Evolutionary conservation across 1,139 yeast species (phyloP), one percentile per base, ranked within the genome.

Genomic region (Blastobotrys arbuscula): DNA sequence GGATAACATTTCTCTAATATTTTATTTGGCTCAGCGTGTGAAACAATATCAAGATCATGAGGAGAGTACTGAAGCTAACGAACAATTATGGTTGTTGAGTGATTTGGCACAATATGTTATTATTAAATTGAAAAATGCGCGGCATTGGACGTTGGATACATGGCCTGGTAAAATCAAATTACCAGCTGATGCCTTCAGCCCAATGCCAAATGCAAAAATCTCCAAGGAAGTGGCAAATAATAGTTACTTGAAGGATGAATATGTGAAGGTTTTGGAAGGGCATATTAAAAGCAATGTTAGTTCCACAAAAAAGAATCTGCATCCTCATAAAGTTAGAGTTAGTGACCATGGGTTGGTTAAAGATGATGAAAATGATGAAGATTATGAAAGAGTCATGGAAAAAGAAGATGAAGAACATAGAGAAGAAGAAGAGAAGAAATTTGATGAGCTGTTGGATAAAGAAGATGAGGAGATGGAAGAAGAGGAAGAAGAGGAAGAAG

Each of bases 141-240:
- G 75, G 58, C 74, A 73, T 45, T 87, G 96, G 95, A 76, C 77
- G 20, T 71, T 85, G 53, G 78, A 81, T 30, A 80, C 90, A 0
- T 89, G 92, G 81, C 95, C 96, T 0, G 94, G 92, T 0, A 84
- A 82, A 57, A 65, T 84, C 26, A 77, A 77, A 33, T 66, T 88
- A 24, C 83, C 94, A 0, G 66, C 73, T 12, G 95, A 86, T 59
- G 65, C 84, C 10, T 87, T 74, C 64, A 69, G 73, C 12, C 79
- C 85, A 0, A 81, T 83, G 74, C 62, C 69, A 2, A 65, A 72
- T 38, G 60, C 55, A 6, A 46, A 50, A 7, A 41, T 43, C 19
- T 61, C 62, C 37, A 53, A 64, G 55, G 50, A 59, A 59, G 58
- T 53, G 58, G 59, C 61, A 53, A 46, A 51, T 1, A 74, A 68